Conservation (phyloP, 371 early-diverging fungal species). For the Apophysomyces variabilis region DNA sequence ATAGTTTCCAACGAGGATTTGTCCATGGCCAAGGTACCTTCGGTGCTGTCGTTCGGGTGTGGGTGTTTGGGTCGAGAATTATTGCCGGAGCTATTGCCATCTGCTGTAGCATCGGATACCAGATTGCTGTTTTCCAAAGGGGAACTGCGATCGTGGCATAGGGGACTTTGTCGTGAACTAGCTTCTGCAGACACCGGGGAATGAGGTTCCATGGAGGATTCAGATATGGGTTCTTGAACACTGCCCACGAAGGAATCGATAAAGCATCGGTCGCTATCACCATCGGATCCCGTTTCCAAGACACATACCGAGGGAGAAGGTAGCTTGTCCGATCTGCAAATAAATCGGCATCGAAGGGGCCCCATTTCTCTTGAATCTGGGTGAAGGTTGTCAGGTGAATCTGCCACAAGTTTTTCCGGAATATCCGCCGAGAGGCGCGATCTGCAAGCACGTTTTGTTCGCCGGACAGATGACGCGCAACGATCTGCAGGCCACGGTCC, state of each 20-base stretch:
- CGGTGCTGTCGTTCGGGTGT: slow-evolving; percentile 13
- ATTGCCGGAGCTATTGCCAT: slow-evolving; percentile 13
- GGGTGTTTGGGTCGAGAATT: slow-evolving; percentile 6
- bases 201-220: slow-evolving; percentile 21
- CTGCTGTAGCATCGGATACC: slow-evolving; percentile 24
- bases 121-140: slow-evolving; percentile 18
- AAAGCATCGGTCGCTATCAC: slow-evolving; percentile 5
- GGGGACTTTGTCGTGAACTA: slow-evolving; percentile 1
- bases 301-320: slow-evolving; percentile 23
- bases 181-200: background rate
- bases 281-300: slow-evolving; percentile 21
- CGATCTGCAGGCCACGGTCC: slow-evolving; percentile 12
- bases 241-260: slow-evolving; percentile 3
- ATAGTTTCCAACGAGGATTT: slow-evolving; percentile 14
- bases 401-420: slow-evolving; percentile 23
- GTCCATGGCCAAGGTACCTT: slow-evolving; percentile 10
- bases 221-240: slow-evolving; percentile 2
- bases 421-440: slow-evolving; percentile 19
- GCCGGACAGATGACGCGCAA: slow-evolving; percentile 30
- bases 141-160: slow-evolving; percentile 9
- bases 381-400: slow-evolving; percentile 13
- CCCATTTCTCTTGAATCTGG: slow-evolving; percentile 18
- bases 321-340: slow-evolving; percentile 29
- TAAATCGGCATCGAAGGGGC: slow-evolving; percentile 24
- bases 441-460: slow-evolving; percentile 21